Conservation (phyloP, 225 moss, liverwort and hornwort species). For the Antitrichia curtipendula region DNA sequence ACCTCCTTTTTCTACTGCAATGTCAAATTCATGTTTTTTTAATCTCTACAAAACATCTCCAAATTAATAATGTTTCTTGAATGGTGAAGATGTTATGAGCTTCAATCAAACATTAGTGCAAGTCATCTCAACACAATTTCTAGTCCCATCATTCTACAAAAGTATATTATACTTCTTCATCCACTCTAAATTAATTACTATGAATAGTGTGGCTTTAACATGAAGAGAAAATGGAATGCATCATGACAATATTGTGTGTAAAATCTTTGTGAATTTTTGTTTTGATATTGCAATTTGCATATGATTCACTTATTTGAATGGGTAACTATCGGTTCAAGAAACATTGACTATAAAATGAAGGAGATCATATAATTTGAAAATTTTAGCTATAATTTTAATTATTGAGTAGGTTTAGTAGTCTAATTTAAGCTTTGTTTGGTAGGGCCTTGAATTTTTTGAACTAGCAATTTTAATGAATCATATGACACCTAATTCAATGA, state of each 20-base stretch:
- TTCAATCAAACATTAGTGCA: not conserved
- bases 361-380: not conserved
- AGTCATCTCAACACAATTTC: not conserved
- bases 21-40: not conserved
- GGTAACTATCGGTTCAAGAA: not conserved
- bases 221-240: not conserved
- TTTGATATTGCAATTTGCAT: not conserved
- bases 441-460: too few species aligned
- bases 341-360: not conserved
- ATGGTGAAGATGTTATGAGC: not conserved
- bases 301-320: not conserved
- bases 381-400: too few species aligned
- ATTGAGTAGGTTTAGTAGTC: too few species aligned
- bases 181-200: not conserved
- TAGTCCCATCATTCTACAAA: not conserved
- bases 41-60: not conserved
- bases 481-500: too few species aligned
- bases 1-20: not conserved
- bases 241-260: rapidly evolving
- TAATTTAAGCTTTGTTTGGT: too few species aligned
- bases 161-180: not conserved
- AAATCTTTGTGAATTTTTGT: not conserved
- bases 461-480: too few species aligned
- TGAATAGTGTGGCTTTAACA: not conserved
- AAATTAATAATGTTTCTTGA: not conserved